A percentile compares a stretch with the other conserved stretches of the same genome.
Conservation (phyloP, 306 rosid species). For the Vigna nakashimae region DNA sequence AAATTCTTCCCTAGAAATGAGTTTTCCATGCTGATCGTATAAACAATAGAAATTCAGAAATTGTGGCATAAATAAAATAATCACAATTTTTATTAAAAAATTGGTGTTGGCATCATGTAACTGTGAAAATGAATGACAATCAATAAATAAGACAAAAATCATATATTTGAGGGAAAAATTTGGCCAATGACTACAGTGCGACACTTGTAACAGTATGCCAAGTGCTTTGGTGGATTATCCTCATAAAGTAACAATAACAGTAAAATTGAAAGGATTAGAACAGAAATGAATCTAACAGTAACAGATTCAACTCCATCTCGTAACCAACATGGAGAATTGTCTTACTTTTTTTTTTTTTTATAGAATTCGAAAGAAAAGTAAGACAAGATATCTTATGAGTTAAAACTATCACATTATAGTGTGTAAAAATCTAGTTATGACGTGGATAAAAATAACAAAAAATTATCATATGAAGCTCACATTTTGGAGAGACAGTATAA, state of each 20-base stretch:
- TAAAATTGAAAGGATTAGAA: conserved; percentile 18
- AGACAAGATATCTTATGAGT: conserved; percentile 2
- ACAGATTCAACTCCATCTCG: neutral
- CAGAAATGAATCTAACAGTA: conserved; percentile 22
- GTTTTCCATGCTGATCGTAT: conserved; percentile 76
- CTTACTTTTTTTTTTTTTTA: neutral
- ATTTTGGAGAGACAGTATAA: conserved; percentile 18
- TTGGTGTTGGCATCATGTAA: conserved; percentile 8
- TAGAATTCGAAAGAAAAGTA: neutral
- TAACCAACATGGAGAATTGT: conserved; percentile 28
- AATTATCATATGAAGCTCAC: conserved; percentile 17
- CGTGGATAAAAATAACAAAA: conserved; percentile 10
- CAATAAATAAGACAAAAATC: neutral
- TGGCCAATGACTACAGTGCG: conserved; percentile 19
- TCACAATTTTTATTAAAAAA: conserved; percentile 12
- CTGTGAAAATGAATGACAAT: conserved; percentile 23
- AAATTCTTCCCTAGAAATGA: conserved; percentile 90
- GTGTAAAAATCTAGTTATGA: neutral
- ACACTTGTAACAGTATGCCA: conserved; percentile 5
- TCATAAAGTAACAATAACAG: conserved; percentile 22
- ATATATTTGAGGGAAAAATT: conserved; percentile 29
- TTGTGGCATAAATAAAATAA: conserved; percentile 26
- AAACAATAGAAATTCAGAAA: conserved; percentile 44
- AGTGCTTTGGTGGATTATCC: conserved; percentile 13
- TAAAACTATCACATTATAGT: neutral